These are phyloP conservation scores for Psilocybe subaeruginosa DNA, from an alignment of 768 basidiomycete species.

Conservation along the genomic window DNA sequence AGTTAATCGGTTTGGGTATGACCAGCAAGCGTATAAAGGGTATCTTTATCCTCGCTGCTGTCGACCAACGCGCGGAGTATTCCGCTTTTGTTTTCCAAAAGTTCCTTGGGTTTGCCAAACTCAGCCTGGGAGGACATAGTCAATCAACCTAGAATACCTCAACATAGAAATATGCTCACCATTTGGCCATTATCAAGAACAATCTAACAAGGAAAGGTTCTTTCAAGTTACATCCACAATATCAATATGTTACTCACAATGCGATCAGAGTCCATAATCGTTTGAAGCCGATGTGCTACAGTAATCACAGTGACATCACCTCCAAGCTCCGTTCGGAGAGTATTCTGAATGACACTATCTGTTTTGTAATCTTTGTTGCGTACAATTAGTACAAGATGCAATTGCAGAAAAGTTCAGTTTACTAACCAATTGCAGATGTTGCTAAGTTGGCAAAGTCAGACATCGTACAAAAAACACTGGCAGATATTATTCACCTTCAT, in stretches of 20 bases:
- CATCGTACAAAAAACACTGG: not conserved
- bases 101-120: slow-evolving; percentile 13
- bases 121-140: slow-evolving; percentile 9
- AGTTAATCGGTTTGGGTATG: not conserved
- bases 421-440: slow-evolving; percentile 50
- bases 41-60: slow-evolving; percentile 18
- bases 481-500: slow-evolving; percentile 48
- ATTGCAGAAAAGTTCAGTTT: not conserved
- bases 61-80: slow-evolving; percentile 15
- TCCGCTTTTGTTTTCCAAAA: slow-evolving; percentile 14
- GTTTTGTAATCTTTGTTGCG: slow-evolving; percentile 52
- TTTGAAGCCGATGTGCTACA: slow-evolving; percentile 72
- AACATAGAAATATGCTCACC: slow-evolving; percentile 2
- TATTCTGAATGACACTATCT: slow-evolving; percentile 70
- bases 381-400: not conserved
- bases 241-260: slow-evolving; percentile 34
- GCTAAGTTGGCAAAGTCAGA: slow-evolving; percentile 23
- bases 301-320: slow-evolving; percentile 64
- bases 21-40: slow-evolving; percentile 21
- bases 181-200: slow-evolving; percentile 17
- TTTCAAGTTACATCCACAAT: not conserved
- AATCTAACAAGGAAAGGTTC: not conserved
- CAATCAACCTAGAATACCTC: not conserved
- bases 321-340: slow-evolving; percentile 66
- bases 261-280: slow-evolving; percentile 68